These are phyloP conservation scores for Pseudogymnoascus sp. DNA, from an alignment of 2,329 filamentous ascomycete species.

Conservation along the genomic window DNA sequence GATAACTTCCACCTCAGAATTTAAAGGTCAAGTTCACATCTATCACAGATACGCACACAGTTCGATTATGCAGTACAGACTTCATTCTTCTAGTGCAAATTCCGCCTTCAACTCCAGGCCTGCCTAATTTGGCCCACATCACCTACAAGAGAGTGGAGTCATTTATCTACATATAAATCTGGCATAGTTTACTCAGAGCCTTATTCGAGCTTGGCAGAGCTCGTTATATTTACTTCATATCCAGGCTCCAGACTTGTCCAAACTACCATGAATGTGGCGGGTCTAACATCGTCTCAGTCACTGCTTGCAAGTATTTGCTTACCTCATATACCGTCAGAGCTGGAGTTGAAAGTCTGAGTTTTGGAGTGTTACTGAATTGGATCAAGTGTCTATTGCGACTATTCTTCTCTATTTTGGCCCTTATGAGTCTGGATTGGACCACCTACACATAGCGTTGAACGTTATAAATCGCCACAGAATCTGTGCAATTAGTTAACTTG, in stretches of 20 bases:
- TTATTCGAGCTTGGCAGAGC: slow-evolving; percentile 21
- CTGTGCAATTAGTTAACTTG: background rate
- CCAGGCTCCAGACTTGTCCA: slow-evolving; percentile 14
- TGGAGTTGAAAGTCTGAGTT: slow-evolving; percentile 22
- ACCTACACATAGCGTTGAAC: background rate
- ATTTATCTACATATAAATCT: slow-evolving; percentile 23
- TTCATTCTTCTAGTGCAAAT: slow-evolving; percentile 10
- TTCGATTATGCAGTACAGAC: background rate
- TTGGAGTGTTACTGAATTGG: slow-evolving; percentile 17
- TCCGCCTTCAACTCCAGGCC: slow-evolving; percentile 19
- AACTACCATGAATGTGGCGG: slow-evolving; percentile 14
- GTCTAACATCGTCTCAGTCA: slow-evolving; percentile 19
- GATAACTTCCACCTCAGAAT: background rate
- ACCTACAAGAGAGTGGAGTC: slow-evolving; percentile 14
- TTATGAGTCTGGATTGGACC: background rate
- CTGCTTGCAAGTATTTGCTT: slow-evolving; percentile 15
- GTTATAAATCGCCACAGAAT: background rate
- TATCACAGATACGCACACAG: background rate
- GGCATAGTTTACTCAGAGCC: slow-evolving; percentile 21
- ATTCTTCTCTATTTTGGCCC: background rate
- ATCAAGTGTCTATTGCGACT: slow-evolving; percentile 15
- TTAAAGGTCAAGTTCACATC: background rate
- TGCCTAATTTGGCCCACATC: slow-evolving; percentile 21
- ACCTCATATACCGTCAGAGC: slow-evolving; percentile 18
- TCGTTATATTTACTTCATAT: slow-evolving; percentile 21